Base-by-base conservation (phyloP, 805 yeast genomes). In the Candida boleticola region DNA sequence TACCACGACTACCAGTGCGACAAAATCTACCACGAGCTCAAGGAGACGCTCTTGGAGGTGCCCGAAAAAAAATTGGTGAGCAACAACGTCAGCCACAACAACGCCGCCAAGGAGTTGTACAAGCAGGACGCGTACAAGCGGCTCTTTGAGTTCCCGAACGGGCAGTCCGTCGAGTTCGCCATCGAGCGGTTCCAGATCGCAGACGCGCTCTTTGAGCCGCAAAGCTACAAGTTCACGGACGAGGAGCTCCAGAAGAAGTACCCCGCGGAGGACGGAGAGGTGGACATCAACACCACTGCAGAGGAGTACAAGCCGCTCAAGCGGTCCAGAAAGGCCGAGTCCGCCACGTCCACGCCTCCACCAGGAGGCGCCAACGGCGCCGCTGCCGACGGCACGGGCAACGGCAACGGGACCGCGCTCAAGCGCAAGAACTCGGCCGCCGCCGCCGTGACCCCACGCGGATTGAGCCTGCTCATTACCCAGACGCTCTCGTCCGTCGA, bases 271-370 rank as follows among this genome's bases (percentile, higher is more conserved):
- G 75, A 75, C 49, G 92, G 92, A 23, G 78, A 77, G 42, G 46
- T 70, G 18, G 42, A 50, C 21, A 72, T 82, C 33, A 68, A 66
- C 49, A 46, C 73, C 65, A 53, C 80, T 11, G 63, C 61, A 49
- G 71, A 83, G 50, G 89, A 85, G 54, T 85, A 85, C 55, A 79
- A 85, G 19, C 93, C 95, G 23, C 60, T 83, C 51, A 83, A 86
- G 55, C 71, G 93, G 52, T 65, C 77, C 13, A 64, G 73, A 36
- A 74, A 68, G 44, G 64, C 68, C 43, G 68, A 72, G 31, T 52
- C 73, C 47, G 69, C 42, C 39, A 53, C 48, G 30, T 46, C 58
- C 3, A 55, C 64, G 1, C 65, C 66, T 9, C 57, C 60, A n/a
- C 63, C 64, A 10, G 44, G 45, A 1, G 48, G 23, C 1, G 19